Base-by-base conservation (phyloP, 1,139 yeast genomes). In the Candida mesenterica region DNA sequence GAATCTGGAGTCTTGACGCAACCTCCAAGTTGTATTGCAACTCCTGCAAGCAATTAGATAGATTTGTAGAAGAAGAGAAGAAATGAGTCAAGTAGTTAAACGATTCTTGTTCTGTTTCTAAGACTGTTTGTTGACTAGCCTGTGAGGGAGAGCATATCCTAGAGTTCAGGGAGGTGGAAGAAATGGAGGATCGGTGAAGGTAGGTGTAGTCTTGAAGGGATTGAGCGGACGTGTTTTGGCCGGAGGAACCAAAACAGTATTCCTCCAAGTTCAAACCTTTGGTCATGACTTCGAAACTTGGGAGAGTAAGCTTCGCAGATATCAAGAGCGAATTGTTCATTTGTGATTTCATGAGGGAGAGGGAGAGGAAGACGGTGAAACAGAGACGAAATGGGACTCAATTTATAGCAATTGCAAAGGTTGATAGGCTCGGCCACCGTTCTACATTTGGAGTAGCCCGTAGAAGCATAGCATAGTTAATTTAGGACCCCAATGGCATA, bases 231-330 rank as follows among this genome's bases (percentile, higher is more conserved):
- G n/a, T n/a, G n/a, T n/a, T n/a, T n/a, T n/a, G n/a, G n/a, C n/a
- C n/a, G n/a, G n/a, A n/a, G n/a, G 22, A 19, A 6, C 9, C 8
- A 19, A 19, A 19, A 9, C 22, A 6, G 9, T 6, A 6, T 19
- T 19, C 22, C 6, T 19, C 24, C 7, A 34, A 17, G 3, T 29
- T 13, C 20, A 34, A 15, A 14, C 32, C 32, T 18, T 30, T 16
- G 25, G 37, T 34, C 18, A 34, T 15, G 18, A 30, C 37, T 7
- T 23, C 16, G 23, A 34, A 30, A 13, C 34, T 23, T 12, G 37
- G 34, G 7, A 34, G 36, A n/a, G n/a, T n/a, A n/a, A 19, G 7
- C 10, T 7, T 10, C 7, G 10, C 10, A 10, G 23, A 19, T 7
- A 10, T 19, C 23, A 19, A n/a, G n/a, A n/a, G n/a, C n/a, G n/a